Conservation (phyloP, 1,284 basidiomycete species). For the Puccinia brachypodii region DNA sequence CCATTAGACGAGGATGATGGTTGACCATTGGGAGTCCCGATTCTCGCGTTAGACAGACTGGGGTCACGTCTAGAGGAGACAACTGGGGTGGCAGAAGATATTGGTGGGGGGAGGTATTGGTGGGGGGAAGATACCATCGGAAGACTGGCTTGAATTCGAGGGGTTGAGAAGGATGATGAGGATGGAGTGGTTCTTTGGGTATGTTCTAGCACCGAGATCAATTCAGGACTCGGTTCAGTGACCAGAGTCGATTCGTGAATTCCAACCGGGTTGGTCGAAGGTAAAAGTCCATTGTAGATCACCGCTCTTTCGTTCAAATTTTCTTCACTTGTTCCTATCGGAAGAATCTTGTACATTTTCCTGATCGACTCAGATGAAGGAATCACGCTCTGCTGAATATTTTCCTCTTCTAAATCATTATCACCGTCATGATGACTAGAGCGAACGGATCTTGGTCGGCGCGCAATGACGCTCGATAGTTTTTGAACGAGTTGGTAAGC, state of each 20-base stretch:
- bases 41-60: neutral
- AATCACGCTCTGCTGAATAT: slow-evolving; percentile 1
- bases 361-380: neutral
- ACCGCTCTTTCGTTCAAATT: neutral
- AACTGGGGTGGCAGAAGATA: neutral
- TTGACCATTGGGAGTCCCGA: neutral
- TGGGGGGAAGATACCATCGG: neutral
- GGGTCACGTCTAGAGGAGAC: neutral
- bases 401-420: neutral
- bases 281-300: neutral
- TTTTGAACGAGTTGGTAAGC: slow-evolving; percentile 17
- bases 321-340: neutral
- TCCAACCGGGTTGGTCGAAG: slow-evolving; percentile 9
- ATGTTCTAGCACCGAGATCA: slow-evolving; percentile 4
- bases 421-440: neutral
- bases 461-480: slow-evolving; percentile 29
- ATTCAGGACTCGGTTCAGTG: neutral
- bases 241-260: slow-evolving; percentile 3
- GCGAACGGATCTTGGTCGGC: slow-evolving; percentile 3
- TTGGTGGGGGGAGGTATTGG: neutral
- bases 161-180: neutral
- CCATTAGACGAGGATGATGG: neutral
- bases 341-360: neutral
- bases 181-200: neutral
- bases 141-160: neutral